Evolutionary conservation across 176 grass and related monocot species (phyloP).

Genomic region (Aegilops bicornis): DNA sequence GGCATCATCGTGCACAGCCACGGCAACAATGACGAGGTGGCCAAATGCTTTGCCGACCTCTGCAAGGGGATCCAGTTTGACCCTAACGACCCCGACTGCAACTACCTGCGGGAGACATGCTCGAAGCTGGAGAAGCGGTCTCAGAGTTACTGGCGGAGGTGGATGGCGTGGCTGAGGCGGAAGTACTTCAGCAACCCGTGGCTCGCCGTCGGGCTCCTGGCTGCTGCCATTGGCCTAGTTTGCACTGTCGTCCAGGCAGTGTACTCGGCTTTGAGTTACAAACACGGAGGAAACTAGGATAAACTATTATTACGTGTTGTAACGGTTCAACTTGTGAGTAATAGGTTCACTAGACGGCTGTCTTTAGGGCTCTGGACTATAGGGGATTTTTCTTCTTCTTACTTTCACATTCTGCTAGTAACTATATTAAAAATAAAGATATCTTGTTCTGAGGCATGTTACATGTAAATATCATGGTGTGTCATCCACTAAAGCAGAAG

Average conservation of each 20-base stretch:
- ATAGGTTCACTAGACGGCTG: too few species aligned
- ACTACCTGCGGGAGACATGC: slow-evolving; percentile 11
- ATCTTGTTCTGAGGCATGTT: too few species aligned
- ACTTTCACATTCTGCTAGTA: too few species aligned
- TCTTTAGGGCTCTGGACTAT: too few species aligned
- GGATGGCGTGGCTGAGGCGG: background rate
- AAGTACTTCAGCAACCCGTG: slow-evolving; percentile 31
- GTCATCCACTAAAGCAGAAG: too few species aligned
- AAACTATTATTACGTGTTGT: too few species aligned
- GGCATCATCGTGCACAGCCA: background rate
- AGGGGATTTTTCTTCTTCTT: too few species aligned
- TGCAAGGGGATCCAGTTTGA: slow-evolving; percentile 15
- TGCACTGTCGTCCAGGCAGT: background rate
- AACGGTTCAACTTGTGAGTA: too few species aligned
- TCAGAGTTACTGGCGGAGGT: background rate
- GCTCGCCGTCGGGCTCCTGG: background rate
- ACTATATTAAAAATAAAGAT: too few species aligned
- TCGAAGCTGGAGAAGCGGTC: background rate
- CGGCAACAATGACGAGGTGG: background rate
- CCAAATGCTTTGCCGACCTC: background rate
- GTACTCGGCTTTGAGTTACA: background rate
- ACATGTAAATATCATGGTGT: too few species aligned
- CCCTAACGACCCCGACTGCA: background rate
- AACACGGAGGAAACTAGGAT: background rate
- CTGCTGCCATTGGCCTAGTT: background rate